Evolutionary conservation across 371 early-diverging fungal species (phyloP), one percentile per base, ranked within the genome.

Genomic region (Encephalitozoon cuniculi): DNA sequence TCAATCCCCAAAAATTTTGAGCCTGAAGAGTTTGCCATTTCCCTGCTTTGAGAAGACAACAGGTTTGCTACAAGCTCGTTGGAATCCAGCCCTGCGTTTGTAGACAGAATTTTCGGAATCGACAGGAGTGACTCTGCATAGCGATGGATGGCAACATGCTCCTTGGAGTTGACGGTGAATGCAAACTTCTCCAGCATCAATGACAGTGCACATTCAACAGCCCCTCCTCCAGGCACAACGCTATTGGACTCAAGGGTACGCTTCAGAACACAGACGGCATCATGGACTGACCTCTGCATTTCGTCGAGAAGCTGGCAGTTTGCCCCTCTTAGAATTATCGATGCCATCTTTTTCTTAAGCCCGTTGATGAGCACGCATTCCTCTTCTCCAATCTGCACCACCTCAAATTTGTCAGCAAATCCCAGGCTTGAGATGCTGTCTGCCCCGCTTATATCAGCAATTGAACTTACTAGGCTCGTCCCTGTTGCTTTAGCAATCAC

Each of bases 181-280:
- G 93, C 93, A 88, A 94, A 94, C 85, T 94, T 93, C 86, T 97
- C 97, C 67, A 99, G 89, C 84, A 93, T 93, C 80, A 96, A 92
- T 81, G 91, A 91, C 39, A 99, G 86, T 8, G 97, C 97, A 23
- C 92, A 87, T 85, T 99, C 99, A 46, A 97, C 95, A 12, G 97
- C 93, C 69, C 99, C 99, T 74, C 99, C 99, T 81, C 98, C 98
- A 44, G 98, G 96, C 23, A 98, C 96, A 43, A 97, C 93, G 34
- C 90, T 89, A 79, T 93, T 92, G 76, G 91, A 91, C 85, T 99
- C 97, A 59, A 97, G 85, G 6, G 97, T 96, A 63, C 97, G 88
- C 89, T 97, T 97, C 69, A 98, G 92, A 34, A 94, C 94, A 79
- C 94, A 94, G 72, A 99, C 85, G 32, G 92, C 88, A 87, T 99